Evolutionary conservation across 2,329 filamentous ascomycete species (phyloP).

Genomic region (Ophiosphaerella korrae): DNA sequence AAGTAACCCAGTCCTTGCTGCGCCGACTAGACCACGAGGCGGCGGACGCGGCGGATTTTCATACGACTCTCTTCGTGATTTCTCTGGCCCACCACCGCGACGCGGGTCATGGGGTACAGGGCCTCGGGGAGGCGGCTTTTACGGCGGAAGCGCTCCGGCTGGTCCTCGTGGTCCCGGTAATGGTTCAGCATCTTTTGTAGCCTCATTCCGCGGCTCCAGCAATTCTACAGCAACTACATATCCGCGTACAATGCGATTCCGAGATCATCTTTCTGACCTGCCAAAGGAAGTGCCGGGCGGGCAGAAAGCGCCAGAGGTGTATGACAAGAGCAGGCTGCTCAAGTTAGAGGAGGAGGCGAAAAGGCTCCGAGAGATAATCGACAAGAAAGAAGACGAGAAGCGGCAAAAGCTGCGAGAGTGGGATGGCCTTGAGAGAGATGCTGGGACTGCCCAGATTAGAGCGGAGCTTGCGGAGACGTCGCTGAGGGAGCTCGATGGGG

Average conservation of each 20-base stretch:
- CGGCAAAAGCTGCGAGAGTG: constrained; percentile 52
- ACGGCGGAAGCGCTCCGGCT: constrained; percentile 36
- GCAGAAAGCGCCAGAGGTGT: constrained; percentile 48
- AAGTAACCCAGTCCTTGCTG: constrained; percentile 45
- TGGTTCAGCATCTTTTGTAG: constrained; percentile 37
- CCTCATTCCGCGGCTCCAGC: constrained; percentile 49
- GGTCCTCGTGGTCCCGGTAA: constrained; percentile 39
- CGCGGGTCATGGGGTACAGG: constrained; percentile 44
- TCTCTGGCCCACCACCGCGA: constrained; percentile 38
- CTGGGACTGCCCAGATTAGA: constrained; percentile 51
- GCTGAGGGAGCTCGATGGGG: constrained; percentile 49
- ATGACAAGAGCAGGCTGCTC: constrained; percentile 50
- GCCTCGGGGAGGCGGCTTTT: constrained; percentile 37
- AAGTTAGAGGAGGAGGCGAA: constrained; percentile 56
- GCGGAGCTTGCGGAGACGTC: constrained; percentile 55
- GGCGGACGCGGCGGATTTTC: constrained; percentile 49
- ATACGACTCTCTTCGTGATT: constrained; percentile 45
- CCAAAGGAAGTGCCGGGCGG: constrained; percentile 54
- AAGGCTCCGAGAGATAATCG: constrained; percentile 52
- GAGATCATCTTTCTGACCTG: constrained; percentile 49
- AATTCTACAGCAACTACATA: constrained; percentile 53
- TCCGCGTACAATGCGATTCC: constrained; percentile 55
- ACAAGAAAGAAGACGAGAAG: constrained; percentile 53
- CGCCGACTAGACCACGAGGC: constrained; percentile 48
- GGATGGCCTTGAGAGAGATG: constrained; percentile 52